Evolutionary conservation across 805 yeast species (phyloP), one percentile per base, ranked within the genome.

Genomic region (Zygosaccharomyces siamensis): DNA sequence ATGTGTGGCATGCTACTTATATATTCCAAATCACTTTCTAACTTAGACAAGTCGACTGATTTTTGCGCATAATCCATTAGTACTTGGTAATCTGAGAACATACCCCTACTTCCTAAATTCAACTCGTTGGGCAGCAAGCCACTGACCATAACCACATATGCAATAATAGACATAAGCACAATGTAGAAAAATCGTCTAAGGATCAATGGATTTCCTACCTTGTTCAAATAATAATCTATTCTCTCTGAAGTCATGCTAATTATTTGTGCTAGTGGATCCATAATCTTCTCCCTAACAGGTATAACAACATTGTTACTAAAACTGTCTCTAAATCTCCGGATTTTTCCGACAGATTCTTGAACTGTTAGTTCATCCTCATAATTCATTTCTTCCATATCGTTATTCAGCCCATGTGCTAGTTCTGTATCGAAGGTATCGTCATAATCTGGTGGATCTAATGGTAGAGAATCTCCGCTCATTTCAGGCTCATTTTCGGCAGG

Each of bases 181-280:
- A 92, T 86, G 59, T 88, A 88, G 2, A 86, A 65, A 35, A 90
- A 72, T 37, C 98, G 72, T 56, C 86, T 84, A 24, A 90, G 80
- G 24, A 92, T 84, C 42, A 89, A 67, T 3, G 97, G 97, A 61
- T 90, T 89, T 4, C 97, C 96, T n/a, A 86, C 56, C 51, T 78
- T 77, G 16, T 81, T 72, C 10, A 92, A 66, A 24, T 73, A 66
- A 27, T 70, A 66, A 57, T 90, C 96, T 46, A 80, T 69, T 45
- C 75, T 73, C 35, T 70, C 66, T 46, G 67, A 60, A 7, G 68
- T 2, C 12, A 56, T 52, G 5, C 60, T 51, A 55, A 72, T 70
- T 1, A 69, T 40, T 39, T 68, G 70, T 1, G 72, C 76, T 10
- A 78, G 57, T 0, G 83, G 84, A 51, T 77, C 81, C 35, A 78